These are phyloP conservation scores for Clausena lansium DNA, from an alignment of 345 rosid genomes.

Conservation along the genomic window DNA sequence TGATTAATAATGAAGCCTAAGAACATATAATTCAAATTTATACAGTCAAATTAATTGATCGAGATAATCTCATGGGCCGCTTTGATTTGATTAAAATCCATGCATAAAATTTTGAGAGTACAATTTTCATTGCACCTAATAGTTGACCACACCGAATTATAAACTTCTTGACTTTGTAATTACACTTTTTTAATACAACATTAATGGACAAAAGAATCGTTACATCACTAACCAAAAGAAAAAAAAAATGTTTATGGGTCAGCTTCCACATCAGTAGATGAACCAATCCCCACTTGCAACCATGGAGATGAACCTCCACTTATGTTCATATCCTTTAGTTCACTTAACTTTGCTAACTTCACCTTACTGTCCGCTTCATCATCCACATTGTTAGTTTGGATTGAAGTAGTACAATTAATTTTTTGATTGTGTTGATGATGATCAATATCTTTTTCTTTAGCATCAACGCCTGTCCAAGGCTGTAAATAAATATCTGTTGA, in stretches of 20 bases:
- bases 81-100: slow-evolving; percentile 7
- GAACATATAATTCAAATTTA: background rate
- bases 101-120: background rate
- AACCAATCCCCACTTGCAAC: slow-evolving; percentile 83
- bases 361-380: slow-evolving; percentile 64
- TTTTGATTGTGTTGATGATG: slow-evolving; percentile 5
- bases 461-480: slow-evolving; percentile 41
- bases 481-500: slow-evolving; percentile 42
- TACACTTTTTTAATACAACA: slow-evolving; percentile 9
- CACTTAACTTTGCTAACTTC: slow-evolving; percentile 63
- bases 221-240: background rate
- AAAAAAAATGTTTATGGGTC: slow-evolving; percentile 23
- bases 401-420: slow-evolving; percentile 11
- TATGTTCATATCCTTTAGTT: slow-evolving; percentile 48
- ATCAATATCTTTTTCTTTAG: slow-evolving; percentile 26
- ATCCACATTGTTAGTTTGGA: slow-evolving; percentile 31
- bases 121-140: slow-evolving; percentile 11
- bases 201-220: background rate
- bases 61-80: slow-evolving; percentile 6
- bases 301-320: slow-evolving; percentile 60
- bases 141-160: background rate
- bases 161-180: slow-evolving; percentile 10
- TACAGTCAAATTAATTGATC: background rate
- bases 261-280: slow-evolving; percentile 37
- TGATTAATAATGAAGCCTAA: background rate